Evolutionary conservation across 1,284 basidiomycete genomes (phyloP), one percentile per base, ranked within the genome.

Genomic region (Laetiporus sulphureus): DNA sequence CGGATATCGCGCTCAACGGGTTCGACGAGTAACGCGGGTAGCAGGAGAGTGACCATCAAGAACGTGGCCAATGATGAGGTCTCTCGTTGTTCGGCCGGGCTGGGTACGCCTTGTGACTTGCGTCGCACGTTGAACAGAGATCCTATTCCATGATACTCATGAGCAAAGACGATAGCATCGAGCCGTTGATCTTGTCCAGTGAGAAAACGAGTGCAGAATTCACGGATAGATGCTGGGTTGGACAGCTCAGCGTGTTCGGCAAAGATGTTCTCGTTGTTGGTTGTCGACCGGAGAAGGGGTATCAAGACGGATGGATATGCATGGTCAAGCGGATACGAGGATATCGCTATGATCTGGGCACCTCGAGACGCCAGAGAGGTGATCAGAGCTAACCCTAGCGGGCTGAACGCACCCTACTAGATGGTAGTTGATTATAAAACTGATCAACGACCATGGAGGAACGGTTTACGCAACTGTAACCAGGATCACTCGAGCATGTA

Each of bases 1-100:
- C 90, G 79, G 38, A 94, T 90, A 51, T 91, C 87, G 32, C 90
- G 75, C 57, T 92, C 89, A 5, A 74, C 68, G 0, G 89, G 90
- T 2, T 85, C 83, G 23, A 85, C 78, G 12, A 93, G 75, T 2
- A 93, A 66, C 22, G 73, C 69, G 2, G 90, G 90, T 0, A 93
- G 72, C 0, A 93, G 71, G 4, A 89, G 68, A 0, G 89, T 91
- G 6, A 77, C 70, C 13, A 91, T 69, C 37, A 91, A 68, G 63
- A 91, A 93, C 11, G 83, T 82, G n/a, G 80, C 77, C 32, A 85
- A 59, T 0, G 81, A 75, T 1, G 62, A 62, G 1, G 61, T 57
- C 40, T 73, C 71, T 35, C 79, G 65, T 45, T 57, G 48, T 38
- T 67, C 66, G 5, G 57, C 58, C 27, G 12, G 45, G 42, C 12